Evolutionary conservation across 2,329 filamentous ascomycete genomes (phyloP).

Genomic region (Pseudomassariella vexata): DNA sequence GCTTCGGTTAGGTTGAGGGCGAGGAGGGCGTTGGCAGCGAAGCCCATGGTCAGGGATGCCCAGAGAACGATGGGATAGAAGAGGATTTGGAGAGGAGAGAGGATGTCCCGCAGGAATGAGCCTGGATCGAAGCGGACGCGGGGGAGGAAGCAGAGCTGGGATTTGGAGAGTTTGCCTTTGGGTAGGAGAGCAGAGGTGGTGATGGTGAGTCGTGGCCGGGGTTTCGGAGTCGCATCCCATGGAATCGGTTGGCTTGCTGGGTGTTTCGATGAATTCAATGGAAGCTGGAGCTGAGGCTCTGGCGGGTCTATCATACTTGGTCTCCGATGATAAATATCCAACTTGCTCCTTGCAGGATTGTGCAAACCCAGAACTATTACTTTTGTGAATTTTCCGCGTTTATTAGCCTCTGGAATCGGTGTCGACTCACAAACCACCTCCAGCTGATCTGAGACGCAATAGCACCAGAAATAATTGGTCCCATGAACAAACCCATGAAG

Average conservation of each 20-base stretch:
- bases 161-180: conserved; percentile 9
- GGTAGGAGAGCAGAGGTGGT: neutral
- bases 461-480: conserved; percentile 26
- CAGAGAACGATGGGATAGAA: conserved; percentile 23
- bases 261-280: too few relatives aligned
- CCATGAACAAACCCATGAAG: conserved; percentile 26
- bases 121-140: conserved; percentile 13
- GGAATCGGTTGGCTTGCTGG: conserved; percentile 7
- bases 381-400: conserved; percentile 2
- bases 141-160: conserved; percentile 20
- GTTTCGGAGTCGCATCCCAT: neutral
- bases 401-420: too few relatives aligned
- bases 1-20: conserved; percentile 46
- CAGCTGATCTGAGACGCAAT: conserved; percentile 22
- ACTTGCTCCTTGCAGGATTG: conserved; percentile 22
- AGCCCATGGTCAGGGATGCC: conserved; percentile 21
- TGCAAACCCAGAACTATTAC: conserved; percentile 25
- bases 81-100: conserved; percentile 19
- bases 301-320: conserved; percentile 27
- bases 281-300: conserved; percentile 26
- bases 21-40: conserved; percentile 30
- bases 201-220: neutral
- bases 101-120: conserved; percentile 18
- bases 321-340: conserved; percentile 21
- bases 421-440: conserved; percentile 24